Evolutionary conservation across 2,329 filamentous ascomycete genomes (phyloP), one percentile per base, ranked within the genome.

Genomic region (Penicillium psychrosexuale): DNA sequence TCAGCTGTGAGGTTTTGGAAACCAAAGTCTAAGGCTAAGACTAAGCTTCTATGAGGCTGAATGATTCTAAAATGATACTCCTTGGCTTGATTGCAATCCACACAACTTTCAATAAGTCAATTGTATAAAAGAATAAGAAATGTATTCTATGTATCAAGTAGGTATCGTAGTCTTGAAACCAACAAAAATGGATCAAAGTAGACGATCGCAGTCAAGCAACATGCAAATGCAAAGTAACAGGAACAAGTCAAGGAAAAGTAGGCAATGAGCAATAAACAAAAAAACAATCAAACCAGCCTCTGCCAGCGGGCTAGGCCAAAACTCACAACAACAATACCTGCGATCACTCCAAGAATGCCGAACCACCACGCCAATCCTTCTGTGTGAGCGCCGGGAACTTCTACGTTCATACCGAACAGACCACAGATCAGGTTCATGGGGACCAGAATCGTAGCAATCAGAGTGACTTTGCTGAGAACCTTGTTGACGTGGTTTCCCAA

Each of bases 381-480:
- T 8, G 53, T 51, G 38, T 71, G 53, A 56, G 66, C 57, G 19
- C 78, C 78, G 5, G 78, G 78, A 3, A 80, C 74, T 28, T 69
- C 62, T 15, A 80, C 77, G 58, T 80, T 80, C 78, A 80, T 80
- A 17, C 78, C 78, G 58, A 80, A 80, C 37, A 80, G 69, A 70
- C 77, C 79, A 56, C 90, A 95, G 59, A 97, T 86, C 61, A 99
- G 79, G 71, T 97, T 99, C 62, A 99, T 84, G 3, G 94, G 94
- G 55, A 99, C 92, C n/a, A 99, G 83, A 62, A 99, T 90, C 3
- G 93, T 96, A 0, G 91, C 94, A 61, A 97, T 80, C 56, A 97
- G 84, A 0, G 94, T 99, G 66, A 99, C 94, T 78, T 97, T 96
- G 77, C 91, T 92, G 12, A 99, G 83, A 7, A 93, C 88, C 61